Evolutionary conservation across 352 stramenopile species (phyloP).

Genomic region (Phytophthora colocasiae): DNA sequence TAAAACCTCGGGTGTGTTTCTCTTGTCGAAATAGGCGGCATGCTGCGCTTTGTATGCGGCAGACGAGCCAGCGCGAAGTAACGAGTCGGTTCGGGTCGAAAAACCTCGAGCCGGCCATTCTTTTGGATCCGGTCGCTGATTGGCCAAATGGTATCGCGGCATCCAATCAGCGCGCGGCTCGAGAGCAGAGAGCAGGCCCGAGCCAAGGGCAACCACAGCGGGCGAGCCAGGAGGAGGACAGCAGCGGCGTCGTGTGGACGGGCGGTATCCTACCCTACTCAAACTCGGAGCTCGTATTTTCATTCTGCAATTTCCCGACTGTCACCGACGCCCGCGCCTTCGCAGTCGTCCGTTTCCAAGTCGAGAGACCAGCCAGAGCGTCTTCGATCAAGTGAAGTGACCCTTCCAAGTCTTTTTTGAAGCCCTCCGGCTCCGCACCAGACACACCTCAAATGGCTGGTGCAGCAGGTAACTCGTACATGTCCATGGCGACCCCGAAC

Average conservation of each 20-base stretch:
- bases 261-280: too few species aligned
- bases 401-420: conserved; percentile 6
- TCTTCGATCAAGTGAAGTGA: conserved; percentile 17
- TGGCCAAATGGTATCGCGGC: not conserved
- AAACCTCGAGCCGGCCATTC: conserved; percentile 11
- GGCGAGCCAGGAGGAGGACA: conserved; percentile 1
- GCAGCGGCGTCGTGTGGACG: conserved; percentile 21
- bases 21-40: conserved; percentile 23
- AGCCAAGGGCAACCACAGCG: not conserved
- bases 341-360: conserved; percentile 20
- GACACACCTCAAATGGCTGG: conserved; percentile 57
- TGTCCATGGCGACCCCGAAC: conserved; percentile 82
- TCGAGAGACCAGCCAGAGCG: conserved; percentile 34
- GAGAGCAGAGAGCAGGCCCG: conserved; percentile 12
- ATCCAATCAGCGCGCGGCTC: conserved; percentile 19
- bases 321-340: conserved; percentile 35
- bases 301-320: conserved; percentile 80
- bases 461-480: conserved; percentile 64
- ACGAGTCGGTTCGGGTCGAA: conserved; percentile 29
- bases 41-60: conserved; percentile 25
- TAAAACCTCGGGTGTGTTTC: conserved; percentile 25
- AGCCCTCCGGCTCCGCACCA: conserved; percentile 29
- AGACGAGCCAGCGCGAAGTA: conserved; percentile 31
- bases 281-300: conserved; percentile 11
- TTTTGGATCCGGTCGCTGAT: conserved; percentile 8